These are phyloP conservation scores for Orbilia quercus DNA, from an alignment of 2,329 filamentous ascomycete genomes.

Conservation along the genomic window DNA sequence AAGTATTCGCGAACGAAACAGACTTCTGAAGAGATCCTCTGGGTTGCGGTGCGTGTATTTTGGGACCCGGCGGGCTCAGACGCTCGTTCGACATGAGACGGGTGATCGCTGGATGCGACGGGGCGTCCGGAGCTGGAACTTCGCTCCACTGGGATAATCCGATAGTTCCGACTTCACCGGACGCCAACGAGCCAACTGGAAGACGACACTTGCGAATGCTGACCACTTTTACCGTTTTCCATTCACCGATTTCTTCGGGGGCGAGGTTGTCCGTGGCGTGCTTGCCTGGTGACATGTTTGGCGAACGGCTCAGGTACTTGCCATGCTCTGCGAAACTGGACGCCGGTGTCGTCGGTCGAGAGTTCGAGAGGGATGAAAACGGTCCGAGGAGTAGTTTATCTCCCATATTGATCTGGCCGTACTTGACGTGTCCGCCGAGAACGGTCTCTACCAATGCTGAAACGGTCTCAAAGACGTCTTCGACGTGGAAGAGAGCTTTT, in stretches of 20 bases:
- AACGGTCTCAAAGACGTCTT: conserved; percentile 76
- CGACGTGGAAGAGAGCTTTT: conserved; percentile 82
- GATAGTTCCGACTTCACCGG: conserved; percentile 89
- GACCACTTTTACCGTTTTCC: conserved; percentile 82
- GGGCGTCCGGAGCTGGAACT: conserved; percentile 62
- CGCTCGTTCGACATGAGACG: conserved; percentile 31
- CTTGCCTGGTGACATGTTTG: conserved; percentile 43
- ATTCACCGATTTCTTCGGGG: conserved; percentile 73
- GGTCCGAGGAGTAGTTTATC: conserved; percentile 83
- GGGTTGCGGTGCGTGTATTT: conserved; percentile 59
- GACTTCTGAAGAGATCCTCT: conserved; percentile 60
- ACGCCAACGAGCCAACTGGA: conserved; percentile 78
- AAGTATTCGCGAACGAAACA: conserved; percentile 65
- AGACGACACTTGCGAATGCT: conserved; percentile 89
- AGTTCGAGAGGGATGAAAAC: conserved; percentile 67
- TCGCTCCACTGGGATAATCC: conserved; percentile 74
- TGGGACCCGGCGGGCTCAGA: conserved; percentile 27
- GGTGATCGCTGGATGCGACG: conserved; percentile 58
- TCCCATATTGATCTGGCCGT: conserved; percentile 80
- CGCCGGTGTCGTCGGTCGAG: conserved; percentile 58
- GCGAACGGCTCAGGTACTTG: conserved; percentile 63
- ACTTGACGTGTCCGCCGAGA: conserved; percentile 84
- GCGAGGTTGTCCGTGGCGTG: conserved; percentile 67
- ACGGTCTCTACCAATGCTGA: conserved; percentile 70
- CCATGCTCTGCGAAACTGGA: conserved; percentile 66